These are phyloP conservation scores for Prasinococcaceae sp. DNA, from an alignment of 139 green algal genomes.

Conservation along the genomic window DNA sequence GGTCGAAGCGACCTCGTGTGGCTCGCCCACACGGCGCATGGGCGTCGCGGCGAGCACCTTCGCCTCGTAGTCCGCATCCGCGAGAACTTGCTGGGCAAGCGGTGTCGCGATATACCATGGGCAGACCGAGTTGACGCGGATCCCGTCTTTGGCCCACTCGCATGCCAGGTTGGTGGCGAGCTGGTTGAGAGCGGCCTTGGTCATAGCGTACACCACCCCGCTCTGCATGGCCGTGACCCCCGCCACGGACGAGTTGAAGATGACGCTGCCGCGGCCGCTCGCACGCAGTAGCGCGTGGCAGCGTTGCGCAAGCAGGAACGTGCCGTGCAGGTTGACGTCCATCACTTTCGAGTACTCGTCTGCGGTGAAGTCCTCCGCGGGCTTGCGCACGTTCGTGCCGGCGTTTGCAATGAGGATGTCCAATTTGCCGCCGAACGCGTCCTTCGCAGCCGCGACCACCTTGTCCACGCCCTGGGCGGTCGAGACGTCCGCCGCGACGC, in stretches of 20 bases:
- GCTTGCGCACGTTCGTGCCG: slow-evolving; percentile 56
- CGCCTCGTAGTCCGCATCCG: slow-evolving; percentile 28
- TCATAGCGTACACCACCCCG: slow-evolving; percentile 64
- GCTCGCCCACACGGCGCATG: slow-evolving; percentile 50
- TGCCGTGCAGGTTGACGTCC: slow-evolving; percentile 54
- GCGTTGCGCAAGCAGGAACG: slow-evolving; percentile 44
- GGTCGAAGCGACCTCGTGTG: slow-evolving; percentile 15
- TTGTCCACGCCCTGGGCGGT: not conserved
- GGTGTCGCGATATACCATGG: slow-evolving; percentile 80
- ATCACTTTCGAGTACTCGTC: slow-evolving; percentile 55
- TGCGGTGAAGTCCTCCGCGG: slow-evolving; percentile 37
- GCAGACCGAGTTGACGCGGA: slow-evolving; percentile 69
- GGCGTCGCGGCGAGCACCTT: slow-evolving; percentile 58
- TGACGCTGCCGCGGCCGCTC: slow-evolving; percentile 26
- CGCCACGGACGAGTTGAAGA: slow-evolving; percentile 75
- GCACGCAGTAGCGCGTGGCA: slow-evolving; percentile 39
- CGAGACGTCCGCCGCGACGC: slow-evolving; percentile 22
- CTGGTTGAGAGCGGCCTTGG: slow-evolving; percentile 84
- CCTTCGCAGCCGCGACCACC: slow-evolving; percentile 18
- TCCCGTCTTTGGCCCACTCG: slow-evolving; percentile 70
- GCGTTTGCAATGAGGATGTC: slow-evolving; percentile 42
- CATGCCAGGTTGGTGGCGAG: slow-evolving; percentile 59
- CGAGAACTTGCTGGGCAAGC: slow-evolving; percentile 25
- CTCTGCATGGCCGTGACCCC: slow-evolving; percentile 56
- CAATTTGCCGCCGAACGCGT: slow-evolving; percentile 20